Evolutionary conservation across 345 rosid genomes (phyloP).

Genomic region (Rhodamnia rubescens): DNA sequence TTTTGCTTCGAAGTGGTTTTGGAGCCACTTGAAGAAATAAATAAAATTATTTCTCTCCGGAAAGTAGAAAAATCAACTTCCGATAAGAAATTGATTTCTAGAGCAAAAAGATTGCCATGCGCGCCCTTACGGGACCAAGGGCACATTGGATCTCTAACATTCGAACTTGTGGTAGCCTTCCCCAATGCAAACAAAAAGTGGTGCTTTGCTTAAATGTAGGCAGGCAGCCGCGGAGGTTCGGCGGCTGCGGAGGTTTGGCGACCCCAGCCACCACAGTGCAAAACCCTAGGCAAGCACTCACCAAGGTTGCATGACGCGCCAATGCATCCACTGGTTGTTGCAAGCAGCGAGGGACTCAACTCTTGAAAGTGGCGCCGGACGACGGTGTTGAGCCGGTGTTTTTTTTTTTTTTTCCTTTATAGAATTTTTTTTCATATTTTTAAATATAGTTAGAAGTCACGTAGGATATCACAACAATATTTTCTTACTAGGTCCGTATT

Average conservation of each 20-base stretch:
- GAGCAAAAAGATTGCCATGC: too few species aligned
- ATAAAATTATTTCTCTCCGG: too few species aligned
- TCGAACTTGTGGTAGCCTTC: not conserved
- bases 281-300: rapidly evolving
- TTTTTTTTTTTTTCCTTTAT: not conserved
- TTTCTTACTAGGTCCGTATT: not conserved
- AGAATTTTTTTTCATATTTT: not conserved
- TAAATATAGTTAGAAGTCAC: not conserved
- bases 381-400: not conserved
- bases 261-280: rapidly evolving
- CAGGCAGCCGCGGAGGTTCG: rapidly evolving
- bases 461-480: not conserved
- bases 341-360: not conserved
- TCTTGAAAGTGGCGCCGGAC: not conserved
- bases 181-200: rapidly evolving
- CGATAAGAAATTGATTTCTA: too few species aligned
- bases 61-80: too few species aligned
- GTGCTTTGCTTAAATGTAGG: not conserved
- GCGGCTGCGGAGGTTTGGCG: not conserved
- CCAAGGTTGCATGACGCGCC: not conserved
- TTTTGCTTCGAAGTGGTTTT: too few species aligned
- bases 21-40: too few species aligned
- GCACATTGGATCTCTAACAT: not conserved
- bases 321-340: not conserved
- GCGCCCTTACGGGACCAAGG: not conserved